Percentiles rank a stretch among this genome's conserved stretches.
phyloP scores from a whole-genome alignment of 208 protist genomes.

The Crithidia acanthocephali region DNA sequence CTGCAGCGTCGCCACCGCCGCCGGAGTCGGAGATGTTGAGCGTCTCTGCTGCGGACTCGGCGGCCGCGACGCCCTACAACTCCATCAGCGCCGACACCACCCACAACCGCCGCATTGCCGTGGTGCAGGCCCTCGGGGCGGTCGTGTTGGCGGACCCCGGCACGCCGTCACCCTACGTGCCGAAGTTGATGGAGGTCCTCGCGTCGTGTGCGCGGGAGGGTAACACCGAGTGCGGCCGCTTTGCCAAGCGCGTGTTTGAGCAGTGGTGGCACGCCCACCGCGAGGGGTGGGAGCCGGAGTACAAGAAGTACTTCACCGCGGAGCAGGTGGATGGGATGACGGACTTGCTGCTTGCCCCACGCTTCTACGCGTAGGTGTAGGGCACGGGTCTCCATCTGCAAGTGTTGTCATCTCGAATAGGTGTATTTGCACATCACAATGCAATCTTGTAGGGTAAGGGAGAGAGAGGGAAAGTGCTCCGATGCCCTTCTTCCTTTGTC shows the following conservation, averaged over 20 bases:
- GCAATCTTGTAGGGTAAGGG: too few relatives aligned
- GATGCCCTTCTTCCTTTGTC: too few relatives aligned
- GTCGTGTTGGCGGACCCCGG: constrained; percentile 57
- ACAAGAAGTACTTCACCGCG: constrained; percentile 61
- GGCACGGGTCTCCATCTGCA: not conserved
- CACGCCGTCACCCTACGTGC: constrained; percentile 56
- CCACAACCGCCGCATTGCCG: constrained; percentile 39
- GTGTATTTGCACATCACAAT: too few relatives aligned
- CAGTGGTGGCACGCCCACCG: constrained; percentile 84
- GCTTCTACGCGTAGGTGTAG: constrained; percentile 62
- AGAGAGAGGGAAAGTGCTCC: too few relatives aligned
- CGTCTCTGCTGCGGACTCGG: not conserved
- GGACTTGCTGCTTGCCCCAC: constrained; percentile 48
- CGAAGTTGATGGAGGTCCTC: constrained; percentile 61
- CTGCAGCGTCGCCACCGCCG: not conserved
- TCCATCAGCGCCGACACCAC: constrained; percentile 3
- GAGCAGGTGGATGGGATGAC: constrained; percentile 59
- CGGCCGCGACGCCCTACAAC: not conserved
- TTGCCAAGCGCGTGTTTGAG: constrained; percentile 63
- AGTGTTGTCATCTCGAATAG: too few relatives aligned
- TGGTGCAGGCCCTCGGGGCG: constrained; percentile 74
- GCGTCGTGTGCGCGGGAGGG: constrained; percentile 38
- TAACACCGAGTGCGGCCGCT: constrained; percentile 52
- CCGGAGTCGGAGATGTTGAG: too few relatives aligned
- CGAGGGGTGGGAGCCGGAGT: constrained; percentile 69